Conservation (phyloP, 768 basidiomycete genomes). For the Dacryopinax spathularia region DNA sequence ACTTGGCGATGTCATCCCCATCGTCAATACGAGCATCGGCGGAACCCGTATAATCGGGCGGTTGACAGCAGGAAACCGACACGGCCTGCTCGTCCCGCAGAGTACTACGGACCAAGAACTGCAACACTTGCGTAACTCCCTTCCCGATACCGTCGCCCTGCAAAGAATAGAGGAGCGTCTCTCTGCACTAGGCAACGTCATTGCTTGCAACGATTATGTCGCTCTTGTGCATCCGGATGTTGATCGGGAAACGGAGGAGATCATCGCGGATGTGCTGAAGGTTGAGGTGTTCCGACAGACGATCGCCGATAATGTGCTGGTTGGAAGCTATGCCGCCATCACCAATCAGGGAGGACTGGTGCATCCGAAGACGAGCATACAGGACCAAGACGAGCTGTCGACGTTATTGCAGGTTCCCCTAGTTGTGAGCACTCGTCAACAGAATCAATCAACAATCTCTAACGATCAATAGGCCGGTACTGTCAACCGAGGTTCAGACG, state of each 20-base stretch:
- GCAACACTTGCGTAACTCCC: constrained; percentile 88
- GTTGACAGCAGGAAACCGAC: constrained; percentile 87
- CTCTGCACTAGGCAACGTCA: constrained; percentile 94
- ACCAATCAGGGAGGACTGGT: constrained; percentile 96
- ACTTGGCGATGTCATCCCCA: constrained; percentile 80
- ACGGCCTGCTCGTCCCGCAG: constrained; percentile 90
- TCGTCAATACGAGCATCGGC: constrained; percentile 89
- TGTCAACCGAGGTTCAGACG: constrained; percentile 95
- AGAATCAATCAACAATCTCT: background rate
- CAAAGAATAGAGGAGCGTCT: constrained; percentile 95
- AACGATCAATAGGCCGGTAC: constrained; percentile 69
- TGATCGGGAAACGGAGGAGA: constrained; percentile 97
- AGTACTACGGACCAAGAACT: constrained; percentile 96
- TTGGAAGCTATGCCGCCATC: constrained; percentile 89
- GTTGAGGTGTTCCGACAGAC: constrained; percentile 99
- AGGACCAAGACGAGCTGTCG: constrained; percentile 95
- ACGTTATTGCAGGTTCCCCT: constrained; percentile 86
- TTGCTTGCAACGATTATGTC: constrained; percentile 97
- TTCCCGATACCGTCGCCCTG: constrained; percentile 84
- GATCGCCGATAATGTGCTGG: constrained; percentile 89
- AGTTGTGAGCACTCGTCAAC: constrained; percentile 47
- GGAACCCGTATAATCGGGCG: constrained; percentile 91
- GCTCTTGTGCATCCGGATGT: constrained; percentile 97
- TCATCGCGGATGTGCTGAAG: constrained; percentile 97
- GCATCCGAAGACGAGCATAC: constrained; percentile 91